A percentile compares a stretch with the other conserved stretches of the same genome.
Conservation (phyloP, 2,329 filamentous ascomycete genomes). For the Cryphonectria parasitica region DNA sequence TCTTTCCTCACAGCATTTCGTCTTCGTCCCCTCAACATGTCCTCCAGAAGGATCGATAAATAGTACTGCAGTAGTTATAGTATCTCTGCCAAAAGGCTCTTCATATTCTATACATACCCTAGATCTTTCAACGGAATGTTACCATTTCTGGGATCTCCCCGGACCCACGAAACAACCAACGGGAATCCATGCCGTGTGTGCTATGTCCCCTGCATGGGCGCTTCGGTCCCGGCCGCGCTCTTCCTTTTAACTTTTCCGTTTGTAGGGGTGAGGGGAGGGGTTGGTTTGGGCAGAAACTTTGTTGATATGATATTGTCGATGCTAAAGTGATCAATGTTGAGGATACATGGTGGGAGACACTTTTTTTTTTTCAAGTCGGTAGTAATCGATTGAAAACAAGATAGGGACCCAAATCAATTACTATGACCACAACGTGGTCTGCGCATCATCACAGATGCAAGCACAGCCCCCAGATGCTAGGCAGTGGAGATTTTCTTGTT, state of each 20-base stretch:
- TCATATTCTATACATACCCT: background rate
- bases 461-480: conserved; percentile 7
- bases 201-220: conserved; percentile 14
- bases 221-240: conserved; percentile 15
- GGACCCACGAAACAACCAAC: conserved; percentile 7
- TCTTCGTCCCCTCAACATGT: background rate
- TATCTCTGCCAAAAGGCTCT: background rate
- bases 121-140: background rate
- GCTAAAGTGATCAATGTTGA: background rate
- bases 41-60: background rate
- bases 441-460: conserved; percentile 1
- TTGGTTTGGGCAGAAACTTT: background rate
- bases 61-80: too few species aligned
- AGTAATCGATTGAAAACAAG: background rate
- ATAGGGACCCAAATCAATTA: too few species aligned
- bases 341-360: background rate
- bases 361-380: background rate
- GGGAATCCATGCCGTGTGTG: conserved; percentile 15
- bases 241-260: background rate
- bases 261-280: background rate
- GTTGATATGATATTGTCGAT: background rate
- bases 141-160: background rate
- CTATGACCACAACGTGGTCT: background rate
- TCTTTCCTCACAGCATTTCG: background rate
- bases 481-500: conserved; percentile 20